Evolutionary conservation across 2,329 filamentous ascomycete genomes (phyloP), one percentile per base, ranked within the genome.

Genomic region (Trichoderma simmonsii): DNA sequence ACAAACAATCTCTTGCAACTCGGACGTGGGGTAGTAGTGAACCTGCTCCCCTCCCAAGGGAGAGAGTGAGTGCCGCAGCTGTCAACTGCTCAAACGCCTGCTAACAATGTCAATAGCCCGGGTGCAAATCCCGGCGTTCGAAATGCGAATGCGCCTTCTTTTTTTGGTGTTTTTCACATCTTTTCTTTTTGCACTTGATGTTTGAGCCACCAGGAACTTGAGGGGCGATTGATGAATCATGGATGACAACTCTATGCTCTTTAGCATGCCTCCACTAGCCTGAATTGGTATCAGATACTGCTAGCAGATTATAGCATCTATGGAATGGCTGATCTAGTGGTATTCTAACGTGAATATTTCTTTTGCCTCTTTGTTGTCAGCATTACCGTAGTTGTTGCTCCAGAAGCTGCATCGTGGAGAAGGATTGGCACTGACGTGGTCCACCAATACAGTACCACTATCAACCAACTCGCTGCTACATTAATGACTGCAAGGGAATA

Each of bases 41-140:
- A 76, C 75, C 75, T 70, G 74, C 75, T 76, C 73, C 75, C 71
- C 75, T 75, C 75, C 75, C 74, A 76, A 76, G 70, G 75, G 73
- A 76, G 75, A 76, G 73, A 76, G 75, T 76, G 71, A 75, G 75
- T 76, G 51, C 71, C 72, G 67, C 73, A 75, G 70, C 57, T 39
- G 68, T 60, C 60, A 65, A 64, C 43, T 15, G n/a, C 43, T 68
- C 54, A 48, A 61, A 54, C 24, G 26, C 51, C 39, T 68, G 32
- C 73, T 74, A 65, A 74, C 65, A 18, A 24, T 48, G 48, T n/a
- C 32, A 71, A 61, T 61, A 75, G 67, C 72, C 71, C 71, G 75
- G 75, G 75, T 76, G 75, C 75, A 75, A 77, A 75, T 77, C 75
- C 75, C 75, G 75, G 74, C 75, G 75, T 77, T 77, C 75, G 74